Conservation (phyloP, 345 rosid genomes). For the Erodium maritimum region DNA sequence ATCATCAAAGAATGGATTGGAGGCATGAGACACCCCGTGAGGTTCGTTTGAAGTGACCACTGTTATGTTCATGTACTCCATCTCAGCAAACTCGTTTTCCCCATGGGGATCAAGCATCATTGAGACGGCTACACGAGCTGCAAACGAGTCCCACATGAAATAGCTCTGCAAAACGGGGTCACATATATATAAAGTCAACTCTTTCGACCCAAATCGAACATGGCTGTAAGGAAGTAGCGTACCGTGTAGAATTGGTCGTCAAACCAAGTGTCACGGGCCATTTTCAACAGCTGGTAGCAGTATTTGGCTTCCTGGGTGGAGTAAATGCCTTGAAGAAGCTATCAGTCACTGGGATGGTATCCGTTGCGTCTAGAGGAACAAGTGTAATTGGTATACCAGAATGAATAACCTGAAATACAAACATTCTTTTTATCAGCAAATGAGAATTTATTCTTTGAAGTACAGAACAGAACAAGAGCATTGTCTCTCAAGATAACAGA, state of each 20-base stretch:
- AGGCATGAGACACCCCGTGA: slow-evolving; percentile 48
- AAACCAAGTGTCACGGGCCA: slow-evolving; percentile 62
- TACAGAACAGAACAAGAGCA: neutral
- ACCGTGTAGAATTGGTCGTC: slow-evolving; percentile 50
- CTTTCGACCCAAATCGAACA: neutral
- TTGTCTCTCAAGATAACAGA: neutral
- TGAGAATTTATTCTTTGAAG: no score
- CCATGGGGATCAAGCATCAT: slow-evolving; percentile 37
- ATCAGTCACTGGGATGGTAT: slow-evolving; percentile 52
- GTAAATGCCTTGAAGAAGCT: slow-evolving; percentile 44
- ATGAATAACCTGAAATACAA: slow-evolving; percentile 51
- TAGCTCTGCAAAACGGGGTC: slow-evolving; percentile 29
- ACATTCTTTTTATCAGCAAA: neutral
- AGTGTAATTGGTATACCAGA: slow-evolving; percentile 76
- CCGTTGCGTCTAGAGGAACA: slow-evolving; percentile 86
- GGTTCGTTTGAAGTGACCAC: slow-evolving; percentile 66
- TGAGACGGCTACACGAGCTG: slow-evolving; percentile 58
- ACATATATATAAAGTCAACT: neutral
- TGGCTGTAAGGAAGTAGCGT: neutral
- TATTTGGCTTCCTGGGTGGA: slow-evolving; percentile 69
- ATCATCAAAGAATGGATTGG: slow-evolving; percentile 64
- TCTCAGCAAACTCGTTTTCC: slow-evolving; percentile 61
- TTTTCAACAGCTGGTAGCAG: slow-evolving; percentile 57
- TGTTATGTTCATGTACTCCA: slow-evolving; percentile 70
- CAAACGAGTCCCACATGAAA: slow-evolving; percentile 83